phyloP scores from a whole-genome alignment of 1,139 yeast genomes.

The Debaryomyces subglobosus region DNA sequence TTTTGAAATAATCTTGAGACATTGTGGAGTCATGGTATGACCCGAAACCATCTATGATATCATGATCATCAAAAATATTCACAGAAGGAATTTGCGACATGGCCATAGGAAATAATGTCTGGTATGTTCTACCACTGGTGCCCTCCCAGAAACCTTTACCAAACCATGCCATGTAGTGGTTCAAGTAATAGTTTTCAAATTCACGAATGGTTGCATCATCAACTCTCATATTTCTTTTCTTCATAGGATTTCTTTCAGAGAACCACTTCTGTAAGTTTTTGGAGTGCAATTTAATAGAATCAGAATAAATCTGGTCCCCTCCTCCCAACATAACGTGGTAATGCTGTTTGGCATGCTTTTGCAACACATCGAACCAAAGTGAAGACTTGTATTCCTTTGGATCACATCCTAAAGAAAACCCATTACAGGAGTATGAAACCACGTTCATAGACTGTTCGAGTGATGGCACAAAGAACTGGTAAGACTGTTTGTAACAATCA shows the following conservation, averaged over 20 bases:
- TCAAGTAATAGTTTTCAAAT: conserved; percentile 65
- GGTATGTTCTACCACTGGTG: conserved; percentile 61
- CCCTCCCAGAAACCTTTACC: conserved; percentile 90
- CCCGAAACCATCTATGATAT: conserved; percentile 94
- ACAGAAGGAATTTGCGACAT: conserved; percentile 81
- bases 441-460: conserved; percentile 69
- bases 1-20: conserved; percentile 65
- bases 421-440: conserved; percentile 86
- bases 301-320: conserved; percentile 94
- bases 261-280: conserved; percentile 65
- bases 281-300: conserved; percentile 68
- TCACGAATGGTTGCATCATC: conserved; percentile 54
- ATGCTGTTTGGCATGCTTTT: conserved; percentile 60
- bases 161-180: conserved; percentile 83
- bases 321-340: conserved; percentile 97
- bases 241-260: conserved; percentile 48
- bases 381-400: conserved; percentile 70
- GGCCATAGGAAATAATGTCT: conserved; percentile 70
- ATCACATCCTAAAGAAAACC: conserved; percentile 79
- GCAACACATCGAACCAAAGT: conserved; percentile 83
- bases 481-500: conserved; percentile 37
- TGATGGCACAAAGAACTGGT: conserved; percentile 62
- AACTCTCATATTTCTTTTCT: conserved; percentile 44
- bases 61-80: conserved; percentile 89
- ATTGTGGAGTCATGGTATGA: conserved; percentile 78